A percentile compares a stretch with the other conserved stretches of the same genome.
phyloP scores from a whole-genome alignment of 169 alveolate genomes.

The Babesia bigemina region DNA sequence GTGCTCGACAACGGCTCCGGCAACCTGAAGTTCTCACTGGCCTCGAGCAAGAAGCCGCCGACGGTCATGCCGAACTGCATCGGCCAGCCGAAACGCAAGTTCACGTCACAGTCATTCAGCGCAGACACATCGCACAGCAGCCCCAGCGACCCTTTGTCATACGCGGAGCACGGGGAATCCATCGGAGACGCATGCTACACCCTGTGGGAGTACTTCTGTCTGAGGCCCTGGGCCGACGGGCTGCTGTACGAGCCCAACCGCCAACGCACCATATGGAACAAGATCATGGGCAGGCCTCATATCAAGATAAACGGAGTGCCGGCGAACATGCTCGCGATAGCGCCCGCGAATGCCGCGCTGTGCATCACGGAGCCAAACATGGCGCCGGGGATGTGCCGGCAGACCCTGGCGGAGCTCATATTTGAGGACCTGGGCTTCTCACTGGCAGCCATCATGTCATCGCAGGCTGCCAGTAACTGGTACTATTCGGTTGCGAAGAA shows the following conservation, averaged over 20 bases:
- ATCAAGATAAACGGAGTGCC: slow-evolving; percentile 22
- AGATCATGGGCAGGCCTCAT: slow-evolving; percentile 68
- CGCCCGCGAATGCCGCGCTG: slow-evolving; percentile 64
- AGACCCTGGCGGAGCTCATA: slow-evolving; percentile 80
- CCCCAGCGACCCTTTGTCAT: neutral
- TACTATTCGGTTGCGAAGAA: slow-evolving; percentile 28
- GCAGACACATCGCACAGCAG: slow-evolving; percentile 3
- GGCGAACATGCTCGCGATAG: slow-evolving; percentile 40
- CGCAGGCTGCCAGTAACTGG: slow-evolving; percentile 81
- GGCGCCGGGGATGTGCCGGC: slow-evolving; percentile 81
- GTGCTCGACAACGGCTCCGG: slow-evolving; percentile 88
- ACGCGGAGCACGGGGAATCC: slow-evolving; percentile 29
- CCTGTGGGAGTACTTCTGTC: slow-evolving; percentile 82
- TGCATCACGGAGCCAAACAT: slow-evolving; percentile 83
- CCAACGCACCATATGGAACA: slow-evolving; percentile 82
- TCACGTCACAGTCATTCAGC: slow-evolving; percentile 36
- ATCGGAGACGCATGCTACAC: slow-evolving; percentile 79
- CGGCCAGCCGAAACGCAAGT: slow-evolving; percentile 80
- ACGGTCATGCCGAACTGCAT: slow-evolving; percentile 80
- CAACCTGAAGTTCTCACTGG: slow-evolving; percentile 79
- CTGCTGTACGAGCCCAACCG: slow-evolving; percentile 77
- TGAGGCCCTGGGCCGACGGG: slow-evolving; percentile 79
- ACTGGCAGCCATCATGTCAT: slow-evolving; percentile 72
- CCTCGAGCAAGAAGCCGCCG: slow-evolving; percentile 77
- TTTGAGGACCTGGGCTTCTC: slow-evolving; percentile 80